Evolutionary conservation across 2,329 filamentous ascomycete species (phyloP).

Genomic region (Botryosphaeria dothidea): DNA sequence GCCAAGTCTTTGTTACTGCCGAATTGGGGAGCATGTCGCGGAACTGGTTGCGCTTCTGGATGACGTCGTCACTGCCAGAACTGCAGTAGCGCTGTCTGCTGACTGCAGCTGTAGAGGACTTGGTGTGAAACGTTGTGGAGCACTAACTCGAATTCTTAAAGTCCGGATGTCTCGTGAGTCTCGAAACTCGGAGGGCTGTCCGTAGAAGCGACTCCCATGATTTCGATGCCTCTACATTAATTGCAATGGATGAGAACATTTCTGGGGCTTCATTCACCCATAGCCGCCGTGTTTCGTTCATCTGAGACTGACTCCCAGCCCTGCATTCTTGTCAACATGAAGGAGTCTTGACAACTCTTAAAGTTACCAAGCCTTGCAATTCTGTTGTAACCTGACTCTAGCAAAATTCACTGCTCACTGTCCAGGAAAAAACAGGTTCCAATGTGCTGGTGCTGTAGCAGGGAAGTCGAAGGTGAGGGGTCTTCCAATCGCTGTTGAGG

Average conservation of each 20-base stretch:
- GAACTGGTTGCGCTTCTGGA: neutral
- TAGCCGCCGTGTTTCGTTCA: too few species aligned
- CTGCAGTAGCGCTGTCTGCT: neutral
- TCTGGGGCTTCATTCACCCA: too few species aligned
- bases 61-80: neutral
- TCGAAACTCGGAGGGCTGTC: neutral
- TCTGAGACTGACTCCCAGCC: too few species aligned
- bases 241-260: neutral
- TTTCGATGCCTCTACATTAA: neutral
- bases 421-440: neutral
- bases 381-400: too few species aligned
- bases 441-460: neutral
- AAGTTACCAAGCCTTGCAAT: too few species aligned
- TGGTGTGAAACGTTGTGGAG: neutral
- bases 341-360: too few species aligned
- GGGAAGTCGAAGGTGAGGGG: neutral
- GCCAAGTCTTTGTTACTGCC: conserved; percentile 18
- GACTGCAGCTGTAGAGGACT: neutral
- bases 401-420: neutral
- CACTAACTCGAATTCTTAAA: too few species aligned
- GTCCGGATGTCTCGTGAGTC: neutral
- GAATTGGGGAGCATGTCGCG: neutral
- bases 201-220: neutral
- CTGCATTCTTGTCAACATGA: too few species aligned
- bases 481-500: too few species aligned